Evolutionary conservation across 441 rosid genomes (phyloP).

Genomic region (Pelargonium cotyledonis): DNA sequence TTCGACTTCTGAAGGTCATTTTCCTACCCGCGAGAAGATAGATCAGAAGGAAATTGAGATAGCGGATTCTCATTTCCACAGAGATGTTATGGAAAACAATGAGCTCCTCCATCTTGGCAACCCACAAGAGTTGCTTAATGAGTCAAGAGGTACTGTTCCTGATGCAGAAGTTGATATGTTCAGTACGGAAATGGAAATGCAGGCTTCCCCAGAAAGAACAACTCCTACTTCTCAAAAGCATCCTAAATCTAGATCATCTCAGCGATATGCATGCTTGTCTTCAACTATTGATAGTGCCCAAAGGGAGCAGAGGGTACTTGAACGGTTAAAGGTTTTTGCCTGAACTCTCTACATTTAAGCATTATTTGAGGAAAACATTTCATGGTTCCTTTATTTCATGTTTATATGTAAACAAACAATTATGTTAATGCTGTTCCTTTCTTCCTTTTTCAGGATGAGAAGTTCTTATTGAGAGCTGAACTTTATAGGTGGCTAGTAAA

Average conservation of each 20-base stretch:
- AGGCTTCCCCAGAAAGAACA: slow-evolving; percentile 33
- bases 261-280: slow-evolving; percentile 33
- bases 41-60: slow-evolving; percentile 32
- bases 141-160: slow-evolving; percentile 27
- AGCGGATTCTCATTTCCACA: slow-evolving; percentile 35
- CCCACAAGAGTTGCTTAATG: slow-evolving; percentile 35
- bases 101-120: slow-evolving; percentile 28
- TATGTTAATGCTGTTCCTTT: slow-evolving; percentile 14
- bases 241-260: slow-evolving; percentile 36
- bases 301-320: slow-evolving; percentile 85
- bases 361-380: slow-evolving; percentile 11
- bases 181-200: slow-evolving; percentile 26
- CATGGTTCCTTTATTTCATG: slow-evolving; percentile 12
- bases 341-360: slow-evolving; percentile 16
- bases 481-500: slow-evolving; percentile 76
- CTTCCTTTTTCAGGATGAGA: slow-evolving; percentile 60
- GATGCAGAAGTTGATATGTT: slow-evolving; percentile 31
- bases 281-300: slow-evolving; percentile 61
- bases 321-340: slow-evolving; percentile 58
- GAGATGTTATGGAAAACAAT: slow-evolving; percentile 28
- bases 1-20: slow-evolving; percentile 35
- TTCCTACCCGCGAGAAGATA: slow-evolving; percentile 33
- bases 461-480: slow-evolving; percentile 72
- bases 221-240: slow-evolving; percentile 25
- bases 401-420: not conserved